phyloP scores from a whole-genome alignment of 768 basidiomycete genomes.

The Amanita inopinata region DNA sequence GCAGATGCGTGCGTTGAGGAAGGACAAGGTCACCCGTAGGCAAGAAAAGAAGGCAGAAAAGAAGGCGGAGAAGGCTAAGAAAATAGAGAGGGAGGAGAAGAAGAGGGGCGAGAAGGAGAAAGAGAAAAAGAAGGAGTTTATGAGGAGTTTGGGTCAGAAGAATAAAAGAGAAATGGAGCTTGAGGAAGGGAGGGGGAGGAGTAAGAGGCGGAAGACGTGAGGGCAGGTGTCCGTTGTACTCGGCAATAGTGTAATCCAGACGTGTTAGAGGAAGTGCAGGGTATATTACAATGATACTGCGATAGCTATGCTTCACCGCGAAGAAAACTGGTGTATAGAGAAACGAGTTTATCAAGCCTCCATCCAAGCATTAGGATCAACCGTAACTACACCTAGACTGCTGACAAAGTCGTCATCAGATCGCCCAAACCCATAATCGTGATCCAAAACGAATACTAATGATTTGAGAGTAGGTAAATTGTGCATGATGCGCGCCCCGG shows the following conservation, averaged over 20 bases:
- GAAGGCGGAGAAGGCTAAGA: conserved; percentile 58
- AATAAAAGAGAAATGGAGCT: conserved; percentile 53
- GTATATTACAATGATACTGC: too few relatives aligned
- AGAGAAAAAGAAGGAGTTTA: conserved; percentile 68
- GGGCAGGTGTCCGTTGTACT: not conserved
- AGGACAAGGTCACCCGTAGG: conserved; percentile 73
- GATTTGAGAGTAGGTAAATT: conserved; percentile 7
- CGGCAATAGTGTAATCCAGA: not conserved
- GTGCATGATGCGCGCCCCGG: conserved; percentile 7
- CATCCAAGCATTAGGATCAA: conserved; percentile 9
- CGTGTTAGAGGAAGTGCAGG: too few relatives aligned
- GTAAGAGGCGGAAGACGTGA: conserved; percentile 44
- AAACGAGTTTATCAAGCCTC: conserved; percentile 8
- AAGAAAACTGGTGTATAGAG: too few relatives aligned
- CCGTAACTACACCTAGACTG: not conserved
- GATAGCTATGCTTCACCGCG: too few relatives aligned
- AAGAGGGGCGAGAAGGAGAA: conserved; percentile 57
- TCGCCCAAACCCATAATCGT: conserved; percentile 3
- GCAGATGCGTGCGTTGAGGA: conserved; percentile 86
- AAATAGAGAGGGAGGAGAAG: conserved; percentile 59
- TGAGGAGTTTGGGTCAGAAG: conserved; percentile 65
- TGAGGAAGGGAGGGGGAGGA: conserved; percentile 41
- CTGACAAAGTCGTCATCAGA: not conserved
- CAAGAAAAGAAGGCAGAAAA: conserved; percentile 84
- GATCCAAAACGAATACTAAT: conserved; percentile 2